Evolutionary conservation across 306 rosid species (phyloP), one percentile per base, ranked within the genome.

Genomic region (Dicorynia guianensis): DNA sequence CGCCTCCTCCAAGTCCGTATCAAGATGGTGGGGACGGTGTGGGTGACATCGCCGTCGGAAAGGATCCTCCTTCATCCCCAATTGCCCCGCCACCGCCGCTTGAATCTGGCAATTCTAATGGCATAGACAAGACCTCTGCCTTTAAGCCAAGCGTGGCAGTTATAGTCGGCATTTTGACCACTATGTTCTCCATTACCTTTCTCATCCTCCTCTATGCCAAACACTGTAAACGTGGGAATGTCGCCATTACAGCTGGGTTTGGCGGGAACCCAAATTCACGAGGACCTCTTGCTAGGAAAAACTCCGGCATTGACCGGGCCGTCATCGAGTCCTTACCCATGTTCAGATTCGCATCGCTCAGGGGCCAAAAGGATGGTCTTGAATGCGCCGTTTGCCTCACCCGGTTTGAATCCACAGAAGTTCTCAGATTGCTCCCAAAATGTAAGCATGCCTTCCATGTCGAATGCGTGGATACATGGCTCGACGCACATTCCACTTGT

Each of bases 391-490:
- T 95, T 15, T 92, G 97, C 62, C 84, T 95, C 5, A 70, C 11
- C 42, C 77, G 74, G 48, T 95, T 90, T 75, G 93, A 90, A 11
- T 14, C 83, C 1, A n/a, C 85, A 2, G 97, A 95, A 76, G 81
- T 95, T 61, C 91, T 95, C 15, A 82, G 96, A 2, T 80, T 95
- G 57, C 87, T 95, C 5, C 99, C 96, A 1, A 95, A 95, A 42
- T 95, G 98, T 79, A 86, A 87, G 46, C 99, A 95, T 78, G 99
- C 96, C 8, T 95, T 95, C 78, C 99, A 95, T 58, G 93, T 92
- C 5, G 99, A 95, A 55, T 95, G 99, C 80, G 97, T 95, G 4
- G 99, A 95, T 67, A 95, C 98, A 8, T 95, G 99, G 99, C 89
- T 95, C 12, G 99, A 95, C 78, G 97, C 99, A 6, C 99, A 95